These are phyloP conservation scores for Rhododendron vialii DNA, from an alignment of 148 eudicot species.

Conservation along the genomic window DNA sequence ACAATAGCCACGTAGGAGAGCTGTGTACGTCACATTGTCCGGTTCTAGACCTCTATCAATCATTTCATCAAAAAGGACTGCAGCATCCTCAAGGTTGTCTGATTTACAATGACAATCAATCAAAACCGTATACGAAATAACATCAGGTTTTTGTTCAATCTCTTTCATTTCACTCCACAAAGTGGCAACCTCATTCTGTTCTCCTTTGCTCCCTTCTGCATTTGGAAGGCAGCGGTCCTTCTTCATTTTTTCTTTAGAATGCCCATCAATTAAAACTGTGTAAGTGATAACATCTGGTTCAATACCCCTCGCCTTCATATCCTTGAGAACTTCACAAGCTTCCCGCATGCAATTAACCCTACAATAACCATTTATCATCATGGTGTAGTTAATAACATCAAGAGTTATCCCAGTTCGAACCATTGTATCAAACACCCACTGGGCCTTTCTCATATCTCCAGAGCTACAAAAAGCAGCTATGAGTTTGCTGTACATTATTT, in stretches of 20 bases:
- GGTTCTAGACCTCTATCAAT: constrained; percentile 48
- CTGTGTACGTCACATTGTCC: constrained; percentile 50
- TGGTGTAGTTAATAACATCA: constrained; percentile 61
- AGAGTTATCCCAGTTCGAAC: constrained; percentile 39
- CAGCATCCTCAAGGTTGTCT: constrained; percentile 46
- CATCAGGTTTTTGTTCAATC: constrained; percentile 43
- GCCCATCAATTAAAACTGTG: constrained; percentile 64
- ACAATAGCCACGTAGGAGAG: constrained; percentile 47
- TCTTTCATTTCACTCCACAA: constrained; percentile 39
- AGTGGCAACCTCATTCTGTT: constrained; percentile 15
- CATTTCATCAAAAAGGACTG: constrained; percentile 50
- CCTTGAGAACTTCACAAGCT: constrained; percentile 52
- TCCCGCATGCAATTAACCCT: constrained; percentile 30
- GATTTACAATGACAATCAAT: constrained; percentile 48
- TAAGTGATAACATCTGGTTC: constrained; percentile 57
- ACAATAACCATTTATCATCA: constrained; percentile 66
- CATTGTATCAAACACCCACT: constrained; percentile 45
- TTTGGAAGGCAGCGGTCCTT: constrained; percentile 7
- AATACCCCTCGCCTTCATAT: constrained; percentile 56
- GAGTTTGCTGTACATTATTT: constrained; percentile 36
- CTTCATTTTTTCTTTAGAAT: constrained; percentile 24
- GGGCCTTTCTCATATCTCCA: constrained; percentile 52
- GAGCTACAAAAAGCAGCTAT: constrained; percentile 46
- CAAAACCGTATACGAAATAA: constrained; percentile 43
- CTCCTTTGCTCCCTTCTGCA: constrained; percentile 9